Evolutionary conservation across 1,284 basidiomycete genomes (phyloP).

Genomic region (Puccinia novopanici): DNA sequence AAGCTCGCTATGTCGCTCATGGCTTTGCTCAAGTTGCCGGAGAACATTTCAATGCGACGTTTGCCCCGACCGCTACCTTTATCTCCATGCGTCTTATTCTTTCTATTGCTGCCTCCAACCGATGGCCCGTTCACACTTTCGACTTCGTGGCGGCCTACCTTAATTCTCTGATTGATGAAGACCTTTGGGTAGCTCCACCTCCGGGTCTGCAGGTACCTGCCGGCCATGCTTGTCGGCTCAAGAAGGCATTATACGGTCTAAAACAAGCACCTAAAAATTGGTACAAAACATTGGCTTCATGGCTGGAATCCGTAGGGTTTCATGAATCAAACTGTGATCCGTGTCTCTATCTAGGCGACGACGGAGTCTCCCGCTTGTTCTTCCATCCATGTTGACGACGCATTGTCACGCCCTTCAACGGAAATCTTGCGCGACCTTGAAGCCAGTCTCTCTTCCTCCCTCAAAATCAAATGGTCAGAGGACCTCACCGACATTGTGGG

Average conservation of each 20-base stretch:
- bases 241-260: too few relatives aligned
- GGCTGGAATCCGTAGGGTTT: too few relatives aligned
- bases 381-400: constrained; percentile 12
- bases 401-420: background rate
- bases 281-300: too few relatives aligned
- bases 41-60: background rate
- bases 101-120: background rate
- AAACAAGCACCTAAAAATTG: too few relatives aligned
- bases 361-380: too few relatives aligned
- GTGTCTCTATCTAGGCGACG: background rate
- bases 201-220: background rate
- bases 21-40: background rate
- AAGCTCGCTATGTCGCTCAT: background rate
- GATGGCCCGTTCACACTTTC: constrained; percentile 4
- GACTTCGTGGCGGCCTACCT: background rate
- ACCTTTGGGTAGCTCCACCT: background rate
- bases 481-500: background rate
- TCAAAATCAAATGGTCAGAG: background rate
- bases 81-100: background rate
- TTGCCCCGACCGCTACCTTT: background rate
- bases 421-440: background rate
- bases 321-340: too few relatives aligned
- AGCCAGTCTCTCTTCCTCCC: background rate
- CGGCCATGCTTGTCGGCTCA: too few relatives aligned
- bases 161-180: too few relatives aligned